phyloP scores from a whole-genome alignment of 139 green algal species.

The Klebsormidium nitens region DNA sequence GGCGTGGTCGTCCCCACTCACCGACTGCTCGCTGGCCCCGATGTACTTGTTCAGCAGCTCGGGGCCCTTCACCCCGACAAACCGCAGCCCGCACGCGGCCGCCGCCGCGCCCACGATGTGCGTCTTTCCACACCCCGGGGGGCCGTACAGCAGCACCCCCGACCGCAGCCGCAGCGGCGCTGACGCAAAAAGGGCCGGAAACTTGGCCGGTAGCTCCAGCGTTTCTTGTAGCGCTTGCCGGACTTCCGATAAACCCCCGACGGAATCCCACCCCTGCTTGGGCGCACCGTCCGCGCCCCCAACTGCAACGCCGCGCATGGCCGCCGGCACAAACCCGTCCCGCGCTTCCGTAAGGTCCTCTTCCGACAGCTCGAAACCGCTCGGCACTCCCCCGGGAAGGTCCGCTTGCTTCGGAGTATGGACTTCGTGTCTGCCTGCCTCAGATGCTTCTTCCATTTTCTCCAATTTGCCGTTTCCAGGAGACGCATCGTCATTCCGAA shows the following conservation, averaged over 20 bases:
- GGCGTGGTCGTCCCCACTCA: constrained; percentile 3
- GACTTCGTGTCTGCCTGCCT: too few species aligned
- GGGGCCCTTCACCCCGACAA: constrained; percentile 77
- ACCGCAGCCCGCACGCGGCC: constrained; percentile 62
- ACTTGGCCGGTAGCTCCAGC: constrained; percentile 69
- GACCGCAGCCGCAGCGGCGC: constrained; percentile 82
- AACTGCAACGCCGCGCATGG: constrained; percentile 12
- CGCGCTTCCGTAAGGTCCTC: constrained; percentile 20
- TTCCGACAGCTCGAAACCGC: constrained; percentile 5
- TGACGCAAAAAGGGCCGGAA: constrained; percentile 49
- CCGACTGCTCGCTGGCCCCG: constrained; percentile 81
- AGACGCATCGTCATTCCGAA: too few species aligned
- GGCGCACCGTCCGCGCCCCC: neutral
- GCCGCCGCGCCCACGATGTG: constrained; percentile 74
- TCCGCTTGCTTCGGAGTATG: too few species aligned
- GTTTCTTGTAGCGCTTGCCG: constrained; percentile 67
- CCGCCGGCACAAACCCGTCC: constrained; percentile 32
- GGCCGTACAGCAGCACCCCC: constrained; percentile 93
- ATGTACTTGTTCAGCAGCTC: constrained; percentile 99
- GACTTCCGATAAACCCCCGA: constrained; percentile 79
- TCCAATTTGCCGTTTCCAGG: constrained; percentile 6
- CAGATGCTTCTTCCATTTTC: neutral
- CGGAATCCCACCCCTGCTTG: constrained; percentile 29
- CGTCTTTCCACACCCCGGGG: constrained; percentile 93
- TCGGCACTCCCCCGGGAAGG: too few species aligned